These are phyloP conservation scores for Mucor lusitanicus DNA, from an alignment of 371 early-diverging fungal genomes.

Conservation along the genomic window DNA sequence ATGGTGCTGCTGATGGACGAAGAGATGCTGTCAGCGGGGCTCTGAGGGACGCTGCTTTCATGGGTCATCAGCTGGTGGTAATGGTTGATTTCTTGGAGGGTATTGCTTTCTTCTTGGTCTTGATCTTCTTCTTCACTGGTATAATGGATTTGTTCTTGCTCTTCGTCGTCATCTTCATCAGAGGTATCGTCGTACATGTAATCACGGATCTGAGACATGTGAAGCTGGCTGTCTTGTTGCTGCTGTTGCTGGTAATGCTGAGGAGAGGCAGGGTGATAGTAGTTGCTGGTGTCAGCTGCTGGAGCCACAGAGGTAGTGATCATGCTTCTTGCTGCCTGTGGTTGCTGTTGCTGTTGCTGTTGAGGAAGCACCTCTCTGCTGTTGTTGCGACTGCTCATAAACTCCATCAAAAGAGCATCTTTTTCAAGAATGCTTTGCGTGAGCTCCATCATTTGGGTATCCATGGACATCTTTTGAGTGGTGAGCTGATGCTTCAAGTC, in stretches of 20 bases:
- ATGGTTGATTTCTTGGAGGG: constrained; percentile 1
- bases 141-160: constrained; percentile 11
- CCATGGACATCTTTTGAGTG: constrained; percentile 20
- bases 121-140: constrained; percentile 19
- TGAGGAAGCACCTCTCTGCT: constrained; percentile 13
- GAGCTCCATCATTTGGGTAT: constrained; percentile 23
- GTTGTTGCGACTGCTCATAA: constrained; percentile 19
- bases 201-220: constrained; percentile 19
- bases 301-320: not conserved
- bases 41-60: constrained; percentile 6
- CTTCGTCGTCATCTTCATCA: constrained; percentile 18
- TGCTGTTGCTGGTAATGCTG: not conserved
- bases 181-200: constrained; percentile 17
- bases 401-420: constrained; percentile 19
- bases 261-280: constrained; percentile 9
- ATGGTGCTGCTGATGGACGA: constrained; percentile 10
- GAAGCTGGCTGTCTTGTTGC: constrained; percentile 1
- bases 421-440: constrained; percentile 26
- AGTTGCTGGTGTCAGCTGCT: not conserved
- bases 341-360: not conserved
- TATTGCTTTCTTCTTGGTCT: not conserved
- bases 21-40: constrained; percentile 17
- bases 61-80: constrained; percentile 1
- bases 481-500: constrained; percentile 11
- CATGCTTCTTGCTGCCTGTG: not conserved